These are phyloP conservation scores for Excoecaria agallocha DNA, from an alignment of 345 rosid genomes.

Conservation along the genomic window DNA sequence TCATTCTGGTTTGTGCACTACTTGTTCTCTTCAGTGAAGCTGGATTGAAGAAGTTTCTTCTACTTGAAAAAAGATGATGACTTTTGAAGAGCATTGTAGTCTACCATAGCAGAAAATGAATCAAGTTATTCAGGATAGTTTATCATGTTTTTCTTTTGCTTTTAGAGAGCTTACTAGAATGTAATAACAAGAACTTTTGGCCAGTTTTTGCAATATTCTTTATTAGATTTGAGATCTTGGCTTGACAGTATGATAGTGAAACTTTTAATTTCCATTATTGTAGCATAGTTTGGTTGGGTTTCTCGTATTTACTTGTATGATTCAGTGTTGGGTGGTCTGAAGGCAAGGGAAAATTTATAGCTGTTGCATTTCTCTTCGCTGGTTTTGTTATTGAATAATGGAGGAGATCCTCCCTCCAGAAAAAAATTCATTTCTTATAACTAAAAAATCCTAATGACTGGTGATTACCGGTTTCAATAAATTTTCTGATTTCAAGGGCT, in stretches of 20 bases:
- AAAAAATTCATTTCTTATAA: too few relatives aligned
- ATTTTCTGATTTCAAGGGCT: too few relatives aligned
- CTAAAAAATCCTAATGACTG: too few relatives aligned
- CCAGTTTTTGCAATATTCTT: slow-evolving; percentile 26
- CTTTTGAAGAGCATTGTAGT: background rate
- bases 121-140: slow-evolving; percentile 3
- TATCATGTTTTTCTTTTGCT: background rate
- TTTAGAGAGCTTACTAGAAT: slow-evolving; percentile 29
- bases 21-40: slow-evolving; percentile 72
- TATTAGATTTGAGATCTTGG: slow-evolving; percentile 14
- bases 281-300: background rate
- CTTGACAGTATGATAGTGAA: slow-evolving; percentile 11
- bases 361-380: background rate
- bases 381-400: too few relatives aligned
- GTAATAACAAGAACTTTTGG: slow-evolving; percentile 32
- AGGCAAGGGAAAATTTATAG: background rate
- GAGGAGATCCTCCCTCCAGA: too few relatives aligned
- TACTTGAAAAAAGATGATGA: background rate
- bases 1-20: slow-evolving; percentile 77
- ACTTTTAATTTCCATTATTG: slow-evolving; percentile 8
- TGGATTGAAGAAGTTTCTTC: slow-evolving; percentile 45
- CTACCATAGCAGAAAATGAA: background rate
- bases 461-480: too few relatives aligned
- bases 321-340: slow-evolving; percentile 2
- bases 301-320: background rate